Base-by-base conservation (phyloP, 352 stramenopile species). In the Phytophthora colocasiae region DNA sequence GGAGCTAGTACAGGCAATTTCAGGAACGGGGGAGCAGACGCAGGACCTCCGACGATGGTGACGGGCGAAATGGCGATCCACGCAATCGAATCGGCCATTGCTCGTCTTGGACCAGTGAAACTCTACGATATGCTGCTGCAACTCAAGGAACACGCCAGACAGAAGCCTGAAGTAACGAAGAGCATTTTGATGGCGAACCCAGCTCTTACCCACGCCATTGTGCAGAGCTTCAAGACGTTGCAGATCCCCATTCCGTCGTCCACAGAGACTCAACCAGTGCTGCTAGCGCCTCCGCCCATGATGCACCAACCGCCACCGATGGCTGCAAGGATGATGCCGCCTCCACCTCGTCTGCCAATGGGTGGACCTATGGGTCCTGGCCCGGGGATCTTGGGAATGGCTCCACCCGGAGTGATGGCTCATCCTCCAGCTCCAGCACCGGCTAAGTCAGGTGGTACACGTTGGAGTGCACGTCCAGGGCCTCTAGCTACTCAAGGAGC, bases 41-140 rank as follows among this genome's bases (percentile, higher is more conserved):
- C 52, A 24, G 70, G 70, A 26, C 59, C 54, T 9, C 54, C 76
- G 3, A 65, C 69, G 3, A 74, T 76, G 47, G 78, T 91, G 65
- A 89, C 77, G n/a, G 85, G 85, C 22, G 85, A 93, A 69, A 87
- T 83, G 61, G 73, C 91, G 36, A 92, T 95, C 54, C 77, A 90
- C 51, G 83, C 85, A 8, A 95, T 95, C 17, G 87, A 95, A 59
- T 76, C 62, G 47, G 87, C 87, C 15, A 92, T 95, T 64, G 54
- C 69, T 12, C 75, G 77, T 26, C 80, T 89, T 31, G 85, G 87
- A 8, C 85, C 83, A 39, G 53, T 95, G 17, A 91, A 91, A 56
- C 66, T 93, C n/a, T 95, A 92, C 65, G 87, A 95, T 41, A 93
- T 95, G 87, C 69, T 95, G 46, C 52, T 92, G 43, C 67, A 83